phyloP scores from a whole-genome alignment of 306 rosid species.

The Abrus precatorius region DNA sequence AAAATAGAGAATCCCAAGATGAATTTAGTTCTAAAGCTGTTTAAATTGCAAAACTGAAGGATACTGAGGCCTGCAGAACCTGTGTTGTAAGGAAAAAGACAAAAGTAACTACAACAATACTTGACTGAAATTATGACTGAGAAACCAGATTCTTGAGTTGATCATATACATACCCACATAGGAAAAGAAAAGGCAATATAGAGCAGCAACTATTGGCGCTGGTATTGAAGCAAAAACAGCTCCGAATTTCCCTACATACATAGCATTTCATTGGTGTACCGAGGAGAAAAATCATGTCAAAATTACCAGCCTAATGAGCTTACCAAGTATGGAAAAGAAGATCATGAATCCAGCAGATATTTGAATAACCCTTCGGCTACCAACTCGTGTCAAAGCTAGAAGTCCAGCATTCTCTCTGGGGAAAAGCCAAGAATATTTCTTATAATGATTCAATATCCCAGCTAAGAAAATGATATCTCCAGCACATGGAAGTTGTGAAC shows the following conservation, averaged over 20 bases:
- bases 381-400: conserved; percentile 88
- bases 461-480: conserved; percentile 24
- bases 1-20: conserved; percentile 85
- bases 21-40: conserved; percentile 82
- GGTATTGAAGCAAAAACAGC: conserved; percentile 96
- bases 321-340: conserved; percentile 93
- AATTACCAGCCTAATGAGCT: conserved; percentile 23
- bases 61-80: conserved; percentile 93
- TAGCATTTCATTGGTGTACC: conserved; percentile 30
- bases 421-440: conserved; percentile 36
- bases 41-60: conserved; percentile 93
- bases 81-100: conserved; percentile 47
- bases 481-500: conserved; percentile 39
- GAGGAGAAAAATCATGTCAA: background rate
- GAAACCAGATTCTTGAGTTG: conserved; percentile 23
- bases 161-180: conserved; percentile 83
- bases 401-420: conserved; percentile 88
- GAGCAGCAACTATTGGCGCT: conserved; percentile 80
- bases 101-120: background rate
- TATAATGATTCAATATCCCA: background rate
- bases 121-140: conserved; percentile 31
- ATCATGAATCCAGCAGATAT: conserved; percentile 96
- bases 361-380: conserved; percentile 96
- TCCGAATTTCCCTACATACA: conserved; percentile 87
- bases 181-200: conserved; percentile 91